Evolutionary conservation across 441 rosid species (phyloP).

Genomic region (Kokia cookei): DNA sequence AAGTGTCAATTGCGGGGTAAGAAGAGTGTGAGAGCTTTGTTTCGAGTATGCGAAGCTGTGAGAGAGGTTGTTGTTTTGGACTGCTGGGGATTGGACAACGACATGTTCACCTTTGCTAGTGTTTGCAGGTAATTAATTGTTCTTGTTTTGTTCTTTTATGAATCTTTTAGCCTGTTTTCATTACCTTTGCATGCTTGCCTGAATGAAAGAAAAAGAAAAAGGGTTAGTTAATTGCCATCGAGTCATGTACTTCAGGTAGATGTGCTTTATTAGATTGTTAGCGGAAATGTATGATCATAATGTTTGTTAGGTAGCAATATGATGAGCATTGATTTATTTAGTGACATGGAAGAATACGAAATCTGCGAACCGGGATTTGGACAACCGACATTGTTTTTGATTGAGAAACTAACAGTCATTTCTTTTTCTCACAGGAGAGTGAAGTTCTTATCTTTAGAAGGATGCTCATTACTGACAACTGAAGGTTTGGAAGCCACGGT

Average conservation of each 20-base stretch:
- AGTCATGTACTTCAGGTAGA: background rate
- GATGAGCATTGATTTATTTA: background rate
- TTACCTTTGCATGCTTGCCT: slow-evolving; percentile 1
- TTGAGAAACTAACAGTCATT: background rate
- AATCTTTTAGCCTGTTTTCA: background rate
- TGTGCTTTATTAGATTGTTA: background rate
- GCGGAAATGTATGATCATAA: background rate
- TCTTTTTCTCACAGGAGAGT: slow-evolving; percentile 39
- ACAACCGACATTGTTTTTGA: background rate
- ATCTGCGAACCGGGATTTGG: background rate
- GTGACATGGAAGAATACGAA: background rate
- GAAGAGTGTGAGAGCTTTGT: slow-evolving; percentile 47
- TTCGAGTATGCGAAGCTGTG: slow-evolving; percentile 51
- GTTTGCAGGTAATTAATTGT: slow-evolving; percentile 43
- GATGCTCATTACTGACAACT: slow-evolving; percentile 58
- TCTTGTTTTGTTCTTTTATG: background rate
- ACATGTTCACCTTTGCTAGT: slow-evolving; percentile 42
- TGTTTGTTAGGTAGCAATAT: background rate
- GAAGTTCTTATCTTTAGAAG: slow-evolving; percentile 45
- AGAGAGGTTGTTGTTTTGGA: slow-evolving; percentile 45
- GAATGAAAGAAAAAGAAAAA: background rate
- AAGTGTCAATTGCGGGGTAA: slow-evolving; percentile 56
- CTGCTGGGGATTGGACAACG: slow-evolving; percentile 68
- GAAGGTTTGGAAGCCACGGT: slow-evolving; percentile 54
- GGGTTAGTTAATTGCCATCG: background rate